A percentile compares a stretch with the other conserved stretches of the same genome.
Evolutionary conservation across 1,139 yeast species (phyloP).

Genomic region (Yueomyces sp.): DNA sequence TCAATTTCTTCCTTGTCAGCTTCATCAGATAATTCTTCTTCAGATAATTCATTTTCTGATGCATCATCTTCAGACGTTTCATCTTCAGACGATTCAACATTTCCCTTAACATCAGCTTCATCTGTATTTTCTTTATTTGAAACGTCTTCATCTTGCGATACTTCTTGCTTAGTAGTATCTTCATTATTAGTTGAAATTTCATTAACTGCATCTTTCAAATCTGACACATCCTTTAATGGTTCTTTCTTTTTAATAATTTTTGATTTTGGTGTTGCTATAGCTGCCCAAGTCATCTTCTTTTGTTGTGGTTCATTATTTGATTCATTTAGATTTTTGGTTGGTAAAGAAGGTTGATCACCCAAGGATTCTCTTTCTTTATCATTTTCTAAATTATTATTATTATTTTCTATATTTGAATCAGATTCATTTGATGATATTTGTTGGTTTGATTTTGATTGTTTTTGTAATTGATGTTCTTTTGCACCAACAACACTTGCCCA

Average conservation of each 20-base stretch:
- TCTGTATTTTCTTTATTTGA: not conserved
- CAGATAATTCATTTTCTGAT: constrained; percentile 6
- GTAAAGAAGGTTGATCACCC: constrained; percentile 9
- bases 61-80: constrained; percentile 12
- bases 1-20: constrained; percentile 1
- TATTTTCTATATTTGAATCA: constrained; percentile 6
- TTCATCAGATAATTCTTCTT: not conserved
- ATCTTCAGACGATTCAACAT: constrained; percentile 4
- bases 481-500: not conserved
- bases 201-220: constrained; percentile 1
- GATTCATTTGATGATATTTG: constrained; percentile 2
- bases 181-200: constrained; percentile 3
- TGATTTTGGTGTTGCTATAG: constrained; percentile 27
- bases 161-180: constrained; percentile 4
- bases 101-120: constrained; percentile 4
- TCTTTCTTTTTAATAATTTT: constrained; percentile 13
- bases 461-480: constrained; percentile 2
- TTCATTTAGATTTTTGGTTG: constrained; percentile 9
- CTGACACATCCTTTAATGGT: constrained; percentile 6
- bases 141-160: not conserved
- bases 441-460: constrained; percentile 2
- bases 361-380: constrained; percentile 5
- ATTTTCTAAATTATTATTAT: constrained; percentile 7
- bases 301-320: constrained; percentile 10
- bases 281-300: constrained; percentile 30